Evolutionary conservation across 2,329 filamentous ascomycete genomes (phyloP).

Genomic region (Epichloe sylvatica): DNA sequence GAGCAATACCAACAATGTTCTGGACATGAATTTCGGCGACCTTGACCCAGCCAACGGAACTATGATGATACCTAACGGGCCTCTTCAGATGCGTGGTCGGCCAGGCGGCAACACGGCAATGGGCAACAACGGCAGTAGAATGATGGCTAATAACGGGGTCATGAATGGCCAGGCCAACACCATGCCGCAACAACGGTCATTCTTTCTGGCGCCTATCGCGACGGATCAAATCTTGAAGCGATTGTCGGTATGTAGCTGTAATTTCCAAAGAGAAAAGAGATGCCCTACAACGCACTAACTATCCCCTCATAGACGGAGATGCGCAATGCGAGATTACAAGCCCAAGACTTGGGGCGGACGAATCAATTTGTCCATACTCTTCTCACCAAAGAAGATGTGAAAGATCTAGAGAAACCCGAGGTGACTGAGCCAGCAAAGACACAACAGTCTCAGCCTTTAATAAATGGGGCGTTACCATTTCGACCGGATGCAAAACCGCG

Average conservation of each 20-base stretch:
- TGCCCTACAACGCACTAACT: not conserved
- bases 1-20: constrained; percentile 56
- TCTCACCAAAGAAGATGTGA: constrained; percentile 55
- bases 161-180: constrained; percentile 40
- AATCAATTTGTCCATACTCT: constrained; percentile 68
- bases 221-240: constrained; percentile 86
- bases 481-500: constrained; percentile 66
- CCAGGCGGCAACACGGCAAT: constrained; percentile 53
- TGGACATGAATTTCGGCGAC: constrained; percentile 87
- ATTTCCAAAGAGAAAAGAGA: not conserved
- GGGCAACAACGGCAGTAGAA: constrained; percentile 46
- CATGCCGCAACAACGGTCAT: constrained; percentile 62
- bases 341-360: constrained; percentile 70
- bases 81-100: constrained; percentile 57
- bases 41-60: constrained; percentile 66
- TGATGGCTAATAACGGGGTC: constrained; percentile 33
- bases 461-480: constrained; percentile 40
- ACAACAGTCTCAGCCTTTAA: constrained; percentile 27
- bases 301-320: constrained; percentile 52
- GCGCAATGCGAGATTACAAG: constrained; percentile 75
- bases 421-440: constrained; percentile 32
- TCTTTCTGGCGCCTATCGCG: constrained; percentile 77
- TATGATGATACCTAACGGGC: constrained; percentile 56
- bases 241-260: constrained; percentile 19
- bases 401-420: constrained; percentile 41